phyloP scores from a whole-genome alignment of 257 asterid genomes.

The Scutellaria minor region DNA sequence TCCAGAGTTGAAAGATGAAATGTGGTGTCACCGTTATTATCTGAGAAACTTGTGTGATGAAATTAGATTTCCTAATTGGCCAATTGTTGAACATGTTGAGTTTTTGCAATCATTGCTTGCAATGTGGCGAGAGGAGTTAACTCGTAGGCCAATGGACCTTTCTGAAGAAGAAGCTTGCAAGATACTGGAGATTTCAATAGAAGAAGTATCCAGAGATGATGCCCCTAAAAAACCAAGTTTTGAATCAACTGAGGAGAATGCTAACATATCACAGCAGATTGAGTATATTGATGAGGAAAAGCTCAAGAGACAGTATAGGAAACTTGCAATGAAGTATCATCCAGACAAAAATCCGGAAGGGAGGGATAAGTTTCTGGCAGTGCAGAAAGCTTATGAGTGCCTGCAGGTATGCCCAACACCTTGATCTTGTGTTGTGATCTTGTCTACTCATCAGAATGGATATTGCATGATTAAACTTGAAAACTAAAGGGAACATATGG shows the following conservation, averaged over 20 bases:
- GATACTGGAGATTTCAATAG: conserved; percentile 87
- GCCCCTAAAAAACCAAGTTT: conserved; percentile 57
- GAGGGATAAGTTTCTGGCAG: conserved; percentile 93
- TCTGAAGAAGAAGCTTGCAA: conserved; percentile 99
- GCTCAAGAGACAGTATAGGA: conserved; percentile 95
- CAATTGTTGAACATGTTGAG: conserved; percentile 98
- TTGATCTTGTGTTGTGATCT: conserved; percentile 23
- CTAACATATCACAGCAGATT: conserved; percentile 74
- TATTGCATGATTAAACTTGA: conserved; percentile 25
- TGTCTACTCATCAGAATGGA: conserved; percentile 28
- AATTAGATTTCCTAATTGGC: conserved; percentile 97
- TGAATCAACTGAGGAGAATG: conserved; percentile 53
- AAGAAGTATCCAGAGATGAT: conserved; percentile 90
- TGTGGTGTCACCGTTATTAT: conserved; percentile 99
- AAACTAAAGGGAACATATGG: background rate
- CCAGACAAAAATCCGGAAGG: conserved; percentile 99
- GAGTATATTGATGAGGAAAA: conserved; percentile 97
- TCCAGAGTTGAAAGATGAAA: conserved; percentile 96
- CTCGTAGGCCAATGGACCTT: conserved; percentile 98
- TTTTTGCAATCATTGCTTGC: conserved; percentile 92
- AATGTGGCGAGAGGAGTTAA: conserved; percentile 98
- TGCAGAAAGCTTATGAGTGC: conserved; percentile 98
- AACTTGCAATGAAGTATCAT: conserved; percentile 98
- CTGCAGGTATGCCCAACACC: conserved; percentile 69
- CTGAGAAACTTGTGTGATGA: conserved; percentile 95